phyloP scores from a whole-genome alignment of 2,329 filamentous ascomycete genomes.

The Cyclaneusma minus region DNA sequence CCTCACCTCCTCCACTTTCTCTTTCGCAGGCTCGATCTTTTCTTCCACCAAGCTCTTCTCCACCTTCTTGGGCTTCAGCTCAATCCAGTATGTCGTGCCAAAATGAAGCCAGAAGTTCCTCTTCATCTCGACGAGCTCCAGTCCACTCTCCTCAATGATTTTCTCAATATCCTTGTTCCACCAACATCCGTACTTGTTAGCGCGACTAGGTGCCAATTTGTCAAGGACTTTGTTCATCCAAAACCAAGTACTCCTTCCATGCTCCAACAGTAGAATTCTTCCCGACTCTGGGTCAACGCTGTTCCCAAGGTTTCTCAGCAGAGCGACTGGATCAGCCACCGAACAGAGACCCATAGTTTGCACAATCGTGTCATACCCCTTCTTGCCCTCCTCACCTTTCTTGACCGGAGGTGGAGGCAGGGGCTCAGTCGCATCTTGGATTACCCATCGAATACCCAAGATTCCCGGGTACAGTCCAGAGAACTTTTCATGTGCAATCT shows the following conservation, averaged over 20 bases:
- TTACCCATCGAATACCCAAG: slow-evolving; percentile 22
- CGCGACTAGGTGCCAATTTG: slow-evolving; percentile 36
- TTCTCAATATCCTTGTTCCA: slow-evolving; percentile 49
- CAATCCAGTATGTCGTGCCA: slow-evolving; percentile 43
- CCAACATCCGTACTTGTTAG: slow-evolving; percentile 48
- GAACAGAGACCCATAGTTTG: slow-evolving; percentile 52
- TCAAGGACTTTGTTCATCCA: slow-evolving; percentile 41
- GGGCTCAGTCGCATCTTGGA: slow-evolving; percentile 13
- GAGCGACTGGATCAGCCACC: slow-evolving; percentile 36
- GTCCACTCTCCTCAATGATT: slow-evolving; percentile 37
- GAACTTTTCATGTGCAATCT: slow-evolving; percentile 38
- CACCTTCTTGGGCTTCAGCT: slow-evolving; percentile 23
- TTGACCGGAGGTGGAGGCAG: slow-evolving; percentile 13
- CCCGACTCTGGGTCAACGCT: slow-evolving; percentile 37
- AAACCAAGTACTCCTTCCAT: slow-evolving; percentile 39
- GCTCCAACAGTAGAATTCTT: slow-evolving; percentile 45
- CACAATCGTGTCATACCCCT: slow-evolving; percentile 44
- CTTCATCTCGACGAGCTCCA: slow-evolving; percentile 39
- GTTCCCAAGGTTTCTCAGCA: slow-evolving; percentile 37
- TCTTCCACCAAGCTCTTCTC: not conserved
- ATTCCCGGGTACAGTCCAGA: slow-evolving; percentile 25
- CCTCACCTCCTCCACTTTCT: too few species aligned
- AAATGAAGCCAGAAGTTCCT: slow-evolving; percentile 35
- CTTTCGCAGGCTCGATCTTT: too few species aligned
- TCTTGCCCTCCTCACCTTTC: slow-evolving; percentile 9